Evolutionary conservation across 2,329 filamentous ascomycete genomes (phyloP).

Genomic region (Mariannaea elegans): DNA sequence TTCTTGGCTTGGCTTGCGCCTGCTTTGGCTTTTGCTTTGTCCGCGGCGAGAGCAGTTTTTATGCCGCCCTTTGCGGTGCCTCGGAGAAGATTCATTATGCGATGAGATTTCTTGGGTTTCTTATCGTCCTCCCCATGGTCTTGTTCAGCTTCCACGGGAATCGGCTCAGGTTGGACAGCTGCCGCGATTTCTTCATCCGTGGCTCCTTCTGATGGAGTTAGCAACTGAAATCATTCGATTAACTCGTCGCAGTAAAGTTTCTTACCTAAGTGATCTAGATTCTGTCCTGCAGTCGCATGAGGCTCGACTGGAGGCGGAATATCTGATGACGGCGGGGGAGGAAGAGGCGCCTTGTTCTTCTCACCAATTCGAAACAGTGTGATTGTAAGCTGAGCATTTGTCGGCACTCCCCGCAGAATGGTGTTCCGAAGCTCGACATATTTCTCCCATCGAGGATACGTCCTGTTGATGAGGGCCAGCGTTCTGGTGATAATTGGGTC

Average conservation of each 20-base stretch:
- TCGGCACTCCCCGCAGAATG: conserved; percentile 81
- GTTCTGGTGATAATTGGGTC: conserved; percentile 74
- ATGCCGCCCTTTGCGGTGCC: conserved; percentile 75
- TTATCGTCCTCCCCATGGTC: conserved; percentile 59
- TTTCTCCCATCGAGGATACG: conserved; percentile 77
- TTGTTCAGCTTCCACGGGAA: conserved; percentile 47
- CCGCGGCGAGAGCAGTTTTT: conserved; percentile 75
- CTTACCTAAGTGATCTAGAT: conserved; percentile 48
- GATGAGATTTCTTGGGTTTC: conserved; percentile 52
- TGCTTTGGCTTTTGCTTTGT: conserved; percentile 73
- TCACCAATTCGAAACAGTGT: conserved; percentile 85
- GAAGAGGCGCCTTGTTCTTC: conserved; percentile 80
- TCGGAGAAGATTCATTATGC: conserved; percentile 72
- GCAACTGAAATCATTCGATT: background rate
- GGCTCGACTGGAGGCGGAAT: conserved; percentile 49
- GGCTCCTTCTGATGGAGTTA: conserved; percentile 52
- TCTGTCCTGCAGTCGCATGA: conserved; percentile 55
- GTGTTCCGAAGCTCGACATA: conserved; percentile 69
- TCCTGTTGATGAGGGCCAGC: conserved; percentile 66
- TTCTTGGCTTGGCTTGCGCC: conserved; percentile 69
- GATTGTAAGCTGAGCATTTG: conserved; percentile 84
- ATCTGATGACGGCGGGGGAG: conserved; percentile 59
- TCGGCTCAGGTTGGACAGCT: conserved; percentile 60
- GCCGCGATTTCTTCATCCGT: conserved; percentile 71
- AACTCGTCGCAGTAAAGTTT: background rate